phyloP scores from a whole-genome alignment of 78 protist species.

The Dictyostelium purpureum region DNA sequence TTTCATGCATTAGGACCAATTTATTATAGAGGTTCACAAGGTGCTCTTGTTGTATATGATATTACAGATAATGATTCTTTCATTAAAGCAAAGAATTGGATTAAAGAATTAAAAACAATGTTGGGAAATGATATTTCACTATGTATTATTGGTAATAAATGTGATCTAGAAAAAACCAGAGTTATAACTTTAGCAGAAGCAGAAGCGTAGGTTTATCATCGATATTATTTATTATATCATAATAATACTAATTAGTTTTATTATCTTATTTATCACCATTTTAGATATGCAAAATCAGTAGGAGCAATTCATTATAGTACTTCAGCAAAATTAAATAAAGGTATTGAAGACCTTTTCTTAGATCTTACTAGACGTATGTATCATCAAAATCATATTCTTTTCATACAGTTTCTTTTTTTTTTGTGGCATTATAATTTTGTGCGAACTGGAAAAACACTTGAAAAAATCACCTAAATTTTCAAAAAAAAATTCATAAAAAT shows the following conservation, averaged over 20 bases:
- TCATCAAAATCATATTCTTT: neutral
- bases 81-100: slow-evolving; percentile 91
- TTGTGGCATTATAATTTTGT: no score
- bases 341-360: slow-evolving; percentile 88
- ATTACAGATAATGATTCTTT: slow-evolving; percentile 92
- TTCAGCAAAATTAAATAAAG: slow-evolving; percentile 89
- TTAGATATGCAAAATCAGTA: slow-evolving; percentile 81
- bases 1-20: slow-evolving; percentile 96
- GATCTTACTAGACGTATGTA: slow-evolving; percentile 82
- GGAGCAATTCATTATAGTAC: slow-evolving; percentile 92
- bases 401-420: neutral
- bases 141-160: slow-evolving; percentile 92
- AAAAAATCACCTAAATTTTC: neutral
- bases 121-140: slow-evolving; percentile 89
- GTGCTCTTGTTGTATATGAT: slow-evolving; percentile 95
- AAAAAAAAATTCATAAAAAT: neutral
- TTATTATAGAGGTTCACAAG: slow-evolving; percentile 96
- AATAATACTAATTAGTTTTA: neutral
- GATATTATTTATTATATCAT: neutral
- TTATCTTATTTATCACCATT: neutral
- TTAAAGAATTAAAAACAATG: slow-evolving; percentile 91
- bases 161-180: slow-evolving; percentile 86
- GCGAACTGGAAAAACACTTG: neutral
- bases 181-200: slow-evolving; percentile 78
- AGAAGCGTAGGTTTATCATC: slow-evolving; percentile 78